Base-by-base conservation (phyloP, 257 asterid genomes). In the Solanum clarkiae region DNA sequence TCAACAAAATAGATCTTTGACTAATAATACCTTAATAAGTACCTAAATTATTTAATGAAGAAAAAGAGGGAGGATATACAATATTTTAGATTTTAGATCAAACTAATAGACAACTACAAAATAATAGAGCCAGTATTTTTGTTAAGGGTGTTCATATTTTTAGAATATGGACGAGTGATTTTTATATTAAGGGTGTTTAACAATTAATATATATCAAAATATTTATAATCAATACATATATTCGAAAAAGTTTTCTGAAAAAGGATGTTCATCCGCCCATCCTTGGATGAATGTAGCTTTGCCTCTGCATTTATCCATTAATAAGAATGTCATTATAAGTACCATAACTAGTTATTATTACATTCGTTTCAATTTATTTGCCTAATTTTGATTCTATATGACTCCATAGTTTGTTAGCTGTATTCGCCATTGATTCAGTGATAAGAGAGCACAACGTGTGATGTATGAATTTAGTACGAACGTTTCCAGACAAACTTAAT, bases 11-110 rank as follows among this genome's bases (percentile, higher is more conserved):
- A 26, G 47, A 26, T 77, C 60, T 77, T 77, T 77, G 82, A 77
- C 82, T 77, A 51, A 51, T 72, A 16, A 51, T 51, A 53, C 63
- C 82, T 77, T 29, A 77, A 77, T 77, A 26, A 75, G 60, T 66
- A 66, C 47, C 75, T 51, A 49, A 77, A 26, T 51, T 51, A 53
- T 15, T 77, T 77, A 77, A 16, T 72, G 82, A 51, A 51, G 63
- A 77, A 51, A 77, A 66, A 7, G 13, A 26, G n/a, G 20, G 82
- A 11, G 6, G 15, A 77, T 0, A 16, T 77, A 51, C 65, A 77
- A 47, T 77, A 47, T 26, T 26, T 47, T 15, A 77, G 17, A 53
- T 16, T 77, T 77, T 77, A 77, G 82, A 16, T 77, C 63, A 45
- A 2, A 15, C 1, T 36, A 51, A 15, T 6, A 4, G 65, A 9